These are phyloP conservation scores for Pneumocystis oryctolagi DNA, from an alignment of 1,139 yeast genomes.

Conservation along the genomic window DNA sequence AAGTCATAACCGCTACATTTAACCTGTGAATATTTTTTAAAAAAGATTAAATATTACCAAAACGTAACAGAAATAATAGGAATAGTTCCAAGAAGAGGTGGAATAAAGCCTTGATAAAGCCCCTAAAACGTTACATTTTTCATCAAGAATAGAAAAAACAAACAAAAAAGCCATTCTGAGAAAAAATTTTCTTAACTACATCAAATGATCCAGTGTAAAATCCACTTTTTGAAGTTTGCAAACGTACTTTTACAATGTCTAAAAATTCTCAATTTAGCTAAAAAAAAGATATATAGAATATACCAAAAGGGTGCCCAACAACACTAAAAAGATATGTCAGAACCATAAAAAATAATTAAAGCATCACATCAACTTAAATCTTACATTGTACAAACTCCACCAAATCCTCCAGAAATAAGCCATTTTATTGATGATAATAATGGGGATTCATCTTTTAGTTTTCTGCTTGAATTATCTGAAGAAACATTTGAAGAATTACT, in stretches of 20 bases:
- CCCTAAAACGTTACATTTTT: slow-evolving; percentile 28
- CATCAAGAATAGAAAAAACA: neutral
- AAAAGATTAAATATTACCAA: slow-evolving; percentile 37
- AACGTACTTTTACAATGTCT: slow-evolving; percentile 79
- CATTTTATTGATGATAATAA: neutral
- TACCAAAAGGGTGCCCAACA: neutral
- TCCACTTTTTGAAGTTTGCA: slow-evolving; percentile 48
- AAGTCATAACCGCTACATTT: slow-evolving; percentile 57
- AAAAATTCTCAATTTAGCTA: slow-evolving; percentile 48
- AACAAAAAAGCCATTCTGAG: slow-evolving; percentile 46
- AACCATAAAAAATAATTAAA: neutral
- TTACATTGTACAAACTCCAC: neutral
- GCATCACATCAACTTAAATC: neutral
- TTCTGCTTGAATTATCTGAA: neutral
- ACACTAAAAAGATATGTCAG: neutral
- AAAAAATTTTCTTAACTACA: slow-evolving; percentile 55
- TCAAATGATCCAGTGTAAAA: slow-evolving; percentile 45
- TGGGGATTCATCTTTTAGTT: neutral
- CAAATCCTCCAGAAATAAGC: neutral
- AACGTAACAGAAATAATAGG: slow-evolving; percentile 97
- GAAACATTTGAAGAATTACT: neutral
- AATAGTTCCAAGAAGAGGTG: slow-evolving; percentile 86
- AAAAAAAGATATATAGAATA: neutral
- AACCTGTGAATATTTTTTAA: slow-evolving; percentile 22
- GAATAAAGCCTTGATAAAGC: slow-evolving; percentile 72